Evolutionary conservation across 306 rosid species (phyloP), one percentile per base, ranked within the genome.

Genomic region (Fagus crenata): DNA sequence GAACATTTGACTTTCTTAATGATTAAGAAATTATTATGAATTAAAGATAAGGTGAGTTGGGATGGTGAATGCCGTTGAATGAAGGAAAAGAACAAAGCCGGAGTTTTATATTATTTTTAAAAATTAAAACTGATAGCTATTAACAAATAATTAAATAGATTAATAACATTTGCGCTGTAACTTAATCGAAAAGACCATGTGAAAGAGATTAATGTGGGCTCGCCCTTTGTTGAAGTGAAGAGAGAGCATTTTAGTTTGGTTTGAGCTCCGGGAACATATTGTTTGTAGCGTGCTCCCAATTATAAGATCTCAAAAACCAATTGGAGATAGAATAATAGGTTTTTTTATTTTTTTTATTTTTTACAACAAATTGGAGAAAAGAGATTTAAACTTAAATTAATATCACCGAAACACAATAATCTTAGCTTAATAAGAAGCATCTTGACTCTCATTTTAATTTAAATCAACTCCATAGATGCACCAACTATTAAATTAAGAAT

Each of bases 1-100:
- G 37, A 6, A 15, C 31, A 43, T 69, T 64, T 79, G 84, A 79
- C 84, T 76, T 80, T 76, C 39, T 64, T 4, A 49, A 18, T 28
- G 56, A 74, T 65, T 55, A 71, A 72, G n/a, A 61, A 55, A 22
- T 22, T 22, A 22, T 22, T 53, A 2, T 79, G 55, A 32, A 75
- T 75, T 36, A 53, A 75, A 28, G 84, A 83, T 60, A 8, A 37
- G 73, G 77, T 5, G 11, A 46, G 6, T 39, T 14, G 71, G 71
- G 32, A 37, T 11, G 18, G 22, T 14, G 43, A 43, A 31, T 36
- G 15, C 54, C 73, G 37, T 68, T 15, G 58, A 58, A 42, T 12
- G 15, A 76, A 41, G 61, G 60, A 15, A 41, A 35, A 14, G 4
- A n/a, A 9, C 33, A 68, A 35, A 9, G 56, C 35, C 53, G 63